Conservation (phyloP, 257 asterid species). For the Solanum dulcamara region DNA sequence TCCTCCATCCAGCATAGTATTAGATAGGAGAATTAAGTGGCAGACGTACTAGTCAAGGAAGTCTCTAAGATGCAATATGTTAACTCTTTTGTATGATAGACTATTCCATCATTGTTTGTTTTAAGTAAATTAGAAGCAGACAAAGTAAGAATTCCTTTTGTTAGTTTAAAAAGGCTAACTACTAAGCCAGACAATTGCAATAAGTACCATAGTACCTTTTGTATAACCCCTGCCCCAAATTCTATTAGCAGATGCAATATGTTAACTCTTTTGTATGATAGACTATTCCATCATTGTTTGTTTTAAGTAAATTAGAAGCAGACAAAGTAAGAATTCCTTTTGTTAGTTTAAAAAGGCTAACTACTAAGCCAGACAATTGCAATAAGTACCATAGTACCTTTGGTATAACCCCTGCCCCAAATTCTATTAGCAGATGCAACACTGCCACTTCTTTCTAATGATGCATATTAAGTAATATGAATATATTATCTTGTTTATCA, state of each 20-base stretch:
- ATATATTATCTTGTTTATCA: background rate
- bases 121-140: background rate
- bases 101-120: background rate
- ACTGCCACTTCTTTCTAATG: background rate
- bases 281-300: background rate
- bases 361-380: background rate
- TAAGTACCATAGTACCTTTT: background rate
- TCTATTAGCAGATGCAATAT: background rate
- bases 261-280: background rate
- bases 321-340: background rate
- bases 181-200: background rate
- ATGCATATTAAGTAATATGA: background rate
- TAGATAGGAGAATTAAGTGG: background rate
- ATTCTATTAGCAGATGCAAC: background rate
- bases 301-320: background rate
- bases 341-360: background rate
- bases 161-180: background rate
- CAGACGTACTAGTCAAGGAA: background rate
- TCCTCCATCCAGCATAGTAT: background rate
- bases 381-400: background rate
- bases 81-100: background rate
- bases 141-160: background rate
- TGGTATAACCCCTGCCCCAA: background rate
- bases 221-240: background rate
- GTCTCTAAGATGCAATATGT: background rate